These are phyloP conservation scores for Penicillium flavigenum DNA, from an alignment of 495 filamentous ascomycete genomes.

Conservation along the genomic window DNA sequence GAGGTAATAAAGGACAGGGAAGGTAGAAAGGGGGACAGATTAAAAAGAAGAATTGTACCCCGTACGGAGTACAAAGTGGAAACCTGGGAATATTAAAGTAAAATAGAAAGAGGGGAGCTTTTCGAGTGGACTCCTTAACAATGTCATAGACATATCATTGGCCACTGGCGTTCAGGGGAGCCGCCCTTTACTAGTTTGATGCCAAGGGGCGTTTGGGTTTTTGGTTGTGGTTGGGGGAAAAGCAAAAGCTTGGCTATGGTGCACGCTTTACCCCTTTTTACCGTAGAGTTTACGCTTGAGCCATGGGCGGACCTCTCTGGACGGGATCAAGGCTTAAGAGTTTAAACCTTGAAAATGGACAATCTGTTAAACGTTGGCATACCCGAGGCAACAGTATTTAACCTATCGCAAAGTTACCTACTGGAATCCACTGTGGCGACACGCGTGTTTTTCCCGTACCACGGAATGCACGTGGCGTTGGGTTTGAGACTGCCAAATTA, in stretches of 20 bases:
- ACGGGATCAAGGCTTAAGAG: not conserved
- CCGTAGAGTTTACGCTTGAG: slow-evolving; percentile 1
- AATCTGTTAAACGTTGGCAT: not conserved
- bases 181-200: slow-evolving; percentile 4
- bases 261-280: slow-evolving; percentile 9
- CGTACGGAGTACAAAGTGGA: too few species aligned
- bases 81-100: not conserved
- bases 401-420: not conserved
- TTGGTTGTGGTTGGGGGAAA: too few species aligned
- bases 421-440: slow-evolving; percentile 1
- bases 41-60: too few species aligned
- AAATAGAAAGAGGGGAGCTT: not conserved
- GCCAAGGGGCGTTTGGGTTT: slow-evolving; percentile 1
- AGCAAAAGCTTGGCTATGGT: slow-evolving; percentile 20
- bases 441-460: slow-evolving; percentile 17
- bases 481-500: not conserved
- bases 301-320: not conserved
- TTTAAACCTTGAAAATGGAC: not conserved
- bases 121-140: not conserved
- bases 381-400: not conserved
- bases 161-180: slow-evolving; percentile 19
- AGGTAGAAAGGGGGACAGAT: too few species aligned
- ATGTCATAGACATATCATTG: slow-evolving; percentile 24
- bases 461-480: slow-evolving; percentile 29
- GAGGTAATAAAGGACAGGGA: not conserved